These are phyloP conservation scores for Penicillium goetzii DNA, from an alignment of 495 filamentous ascomycete genomes.

Conservation along the genomic window DNA sequence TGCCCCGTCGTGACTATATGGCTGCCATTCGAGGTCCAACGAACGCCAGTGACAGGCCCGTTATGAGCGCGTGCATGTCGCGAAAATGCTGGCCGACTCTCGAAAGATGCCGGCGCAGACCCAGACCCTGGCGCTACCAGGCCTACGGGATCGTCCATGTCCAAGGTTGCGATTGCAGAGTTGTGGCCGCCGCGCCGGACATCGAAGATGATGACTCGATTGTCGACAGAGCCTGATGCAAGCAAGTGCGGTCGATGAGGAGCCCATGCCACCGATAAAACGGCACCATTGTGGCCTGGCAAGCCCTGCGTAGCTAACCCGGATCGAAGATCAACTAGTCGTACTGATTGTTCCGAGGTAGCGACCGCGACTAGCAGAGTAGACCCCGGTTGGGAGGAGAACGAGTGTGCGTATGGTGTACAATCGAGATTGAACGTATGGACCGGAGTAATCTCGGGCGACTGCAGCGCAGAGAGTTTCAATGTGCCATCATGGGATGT, in stretches of 20 bases:
- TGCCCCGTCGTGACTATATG: conserved; percentile 79
- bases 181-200: conserved; percentile 67
- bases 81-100: conserved; percentile 51
- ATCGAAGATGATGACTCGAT: conserved; percentile 82
- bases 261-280: conserved; percentile 78
- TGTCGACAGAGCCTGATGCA: conserved; percentile 76
- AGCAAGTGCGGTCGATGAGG: conserved; percentile 77
- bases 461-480: conserved; percentile 74
- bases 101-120: conserved; percentile 30
- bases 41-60: conserved; percentile 78
- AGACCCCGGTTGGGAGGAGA: conserved; percentile 72
- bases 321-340: conserved; percentile 80
- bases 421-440: conserved; percentile 71
- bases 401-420: conserved; percentile 74
- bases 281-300: conserved; percentile 70
- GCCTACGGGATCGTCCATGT: conserved; percentile 80
- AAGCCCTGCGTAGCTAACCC: conserved; percentile 77
- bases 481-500: conserved; percentile 83
- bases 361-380: conserved; percentile 78
- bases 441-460: conserved; percentile 48
- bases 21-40: conserved; percentile 77
- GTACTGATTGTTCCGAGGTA: conserved; percentile 77
- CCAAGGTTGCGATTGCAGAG: conserved; percentile 69
- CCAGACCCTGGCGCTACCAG: conserved; percentile 35
- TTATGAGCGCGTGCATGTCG: conserved; percentile 65